Evolutionary conservation across 345 rosid genomes (phyloP).

Genomic region (Odontarrhena argentea): DNA sequence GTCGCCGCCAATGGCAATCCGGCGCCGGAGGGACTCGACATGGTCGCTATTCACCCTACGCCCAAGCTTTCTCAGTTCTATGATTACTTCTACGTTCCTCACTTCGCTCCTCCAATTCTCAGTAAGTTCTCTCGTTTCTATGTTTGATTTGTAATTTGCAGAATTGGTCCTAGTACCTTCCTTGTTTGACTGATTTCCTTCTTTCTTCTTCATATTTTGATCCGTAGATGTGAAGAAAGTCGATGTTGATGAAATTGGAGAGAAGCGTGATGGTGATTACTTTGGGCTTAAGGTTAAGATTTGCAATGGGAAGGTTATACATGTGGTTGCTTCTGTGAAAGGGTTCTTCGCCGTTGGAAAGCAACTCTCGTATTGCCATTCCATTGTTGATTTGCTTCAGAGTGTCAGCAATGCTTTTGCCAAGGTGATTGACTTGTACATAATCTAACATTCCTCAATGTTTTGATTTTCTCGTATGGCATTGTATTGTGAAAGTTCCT

Average conservation of each 20-base stretch:
- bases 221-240: conserved; percentile 50
- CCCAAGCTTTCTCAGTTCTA: conserved; percentile 82
- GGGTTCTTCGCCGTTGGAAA: conserved; percentile 88
- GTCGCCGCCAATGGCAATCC: conserved; percentile 23
- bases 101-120: conserved; percentile 77
- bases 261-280: conserved; percentile 27
- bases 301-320: conserved; percentile 81
- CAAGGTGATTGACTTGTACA: conserved; percentile 48
- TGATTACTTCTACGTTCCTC: conserved; percentile 80
- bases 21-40: conserved; percentile 44
- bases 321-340: conserved; percentile 63
- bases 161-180: conserved; percentile 4
- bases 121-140: conserved; percentile 45
- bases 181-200: background rate
- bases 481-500: background rate
- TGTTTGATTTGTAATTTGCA: background rate
- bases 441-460: background rate
- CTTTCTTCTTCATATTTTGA: background rate
- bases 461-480: background rate
- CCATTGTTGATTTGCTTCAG: conserved; percentile 81
- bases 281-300: conserved; percentile 61
- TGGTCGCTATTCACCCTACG: conserved; percentile 63
- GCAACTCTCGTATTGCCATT: conserved; percentile 54
- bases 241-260: conserved; percentile 44
- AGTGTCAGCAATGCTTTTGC: conserved; percentile 77